Evolutionary conservation across 1,284 basidiomycete species (phyloP).

Genomic region (Apiotrichum siamense): DNA sequence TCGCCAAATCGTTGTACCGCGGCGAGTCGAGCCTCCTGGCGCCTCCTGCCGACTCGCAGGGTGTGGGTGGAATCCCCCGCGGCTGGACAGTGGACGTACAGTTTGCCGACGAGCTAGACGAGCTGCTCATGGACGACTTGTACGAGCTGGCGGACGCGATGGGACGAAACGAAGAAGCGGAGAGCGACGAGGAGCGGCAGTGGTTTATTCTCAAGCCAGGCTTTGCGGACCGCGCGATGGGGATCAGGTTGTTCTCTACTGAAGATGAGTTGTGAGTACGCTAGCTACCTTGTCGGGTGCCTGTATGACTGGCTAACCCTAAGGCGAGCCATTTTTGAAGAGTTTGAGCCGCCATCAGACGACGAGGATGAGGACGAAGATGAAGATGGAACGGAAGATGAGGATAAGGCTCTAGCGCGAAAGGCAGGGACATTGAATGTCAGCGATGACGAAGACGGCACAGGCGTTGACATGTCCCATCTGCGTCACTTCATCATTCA

Average conservation of each 20-base stretch:
- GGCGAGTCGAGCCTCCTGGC: constrained; percentile 15
- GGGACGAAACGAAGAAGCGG: constrained; percentile 45
- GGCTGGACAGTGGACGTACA: constrained; percentile 87
- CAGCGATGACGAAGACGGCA: constrained; percentile 49
- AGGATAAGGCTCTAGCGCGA: constrained; percentile 21
- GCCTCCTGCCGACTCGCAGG: not conserved
- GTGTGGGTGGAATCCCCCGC: constrained; percentile 57
- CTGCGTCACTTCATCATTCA: constrained; percentile 95
- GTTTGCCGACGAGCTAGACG: constrained; percentile 91
- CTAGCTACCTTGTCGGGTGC: not conserved
- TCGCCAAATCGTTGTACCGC: constrained; percentile 58
- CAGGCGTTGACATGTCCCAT: constrained; percentile 73
- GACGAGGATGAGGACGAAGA: constrained; percentile 50
- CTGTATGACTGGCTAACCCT: too few relatives aligned
- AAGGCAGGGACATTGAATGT: constrained; percentile 39
- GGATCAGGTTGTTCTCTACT: constrained; percentile 82
- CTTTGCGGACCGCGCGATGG: constrained; percentile 94
- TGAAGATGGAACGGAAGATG: constrained; percentile 42
- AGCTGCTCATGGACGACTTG: constrained; percentile 86
- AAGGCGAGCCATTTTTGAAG: constrained; percentile 69
- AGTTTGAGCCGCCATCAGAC: constrained; percentile 63
- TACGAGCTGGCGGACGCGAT: constrained; percentile 74
- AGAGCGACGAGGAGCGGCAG: constrained; percentile 46
- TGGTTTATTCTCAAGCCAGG: constrained; percentile 96
- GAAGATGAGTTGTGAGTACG: constrained; percentile 57